Evolutionary conservation across 345 rosid species (phyloP), one percentile per base, ranked within the genome.

Genomic region (Turnera subulata): DNA sequence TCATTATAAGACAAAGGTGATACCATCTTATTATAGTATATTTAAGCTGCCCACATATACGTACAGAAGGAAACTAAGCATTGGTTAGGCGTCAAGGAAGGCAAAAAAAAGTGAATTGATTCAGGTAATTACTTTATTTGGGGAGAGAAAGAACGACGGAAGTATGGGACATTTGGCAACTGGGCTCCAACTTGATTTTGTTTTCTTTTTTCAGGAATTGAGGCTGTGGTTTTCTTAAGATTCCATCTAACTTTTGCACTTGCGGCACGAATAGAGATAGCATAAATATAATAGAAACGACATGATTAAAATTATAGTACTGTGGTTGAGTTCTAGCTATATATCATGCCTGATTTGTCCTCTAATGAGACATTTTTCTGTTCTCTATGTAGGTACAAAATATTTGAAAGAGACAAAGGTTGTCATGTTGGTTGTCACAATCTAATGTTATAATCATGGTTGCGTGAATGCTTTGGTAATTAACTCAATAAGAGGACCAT

Each of bases 171-270:
- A 58, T 3, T 4, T 29, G 12, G 17, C 43, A 59, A 63, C 5
- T 46, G 52, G 60, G 51, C 15, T 33, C 47, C 64, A n/a, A n/a
- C n/a, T n/a, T n/a, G n/a, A n/a, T n/a, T n/a, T n/a, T 56, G 40
- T 47, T 49, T 29, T 45, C 17, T 52, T 54, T 56, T 50, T 15
- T 24, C 21, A 20, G 45, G 29, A 40, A 63, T 38, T 52, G 29
- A 46, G 37, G 59, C 45, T 12, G 4, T 17, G 53, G 57, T 61
- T 69, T 64, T 65, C 51, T 58, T 61, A 58, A 66, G 63, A 46
- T 66, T 74, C 60, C 72, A 22, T n/a, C 20, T 9, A 17, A 25
- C 55, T 62, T 55, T 44, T 52, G 50, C 51, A 51, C 29, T 63
- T 42, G n/a, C 33, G n/a, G 59, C 25, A 21, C 43, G 26, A 35